Evolutionary conservation across 768 basidiomycete species (phyloP).

Genomic region (Suillus clintonianus): DNA sequence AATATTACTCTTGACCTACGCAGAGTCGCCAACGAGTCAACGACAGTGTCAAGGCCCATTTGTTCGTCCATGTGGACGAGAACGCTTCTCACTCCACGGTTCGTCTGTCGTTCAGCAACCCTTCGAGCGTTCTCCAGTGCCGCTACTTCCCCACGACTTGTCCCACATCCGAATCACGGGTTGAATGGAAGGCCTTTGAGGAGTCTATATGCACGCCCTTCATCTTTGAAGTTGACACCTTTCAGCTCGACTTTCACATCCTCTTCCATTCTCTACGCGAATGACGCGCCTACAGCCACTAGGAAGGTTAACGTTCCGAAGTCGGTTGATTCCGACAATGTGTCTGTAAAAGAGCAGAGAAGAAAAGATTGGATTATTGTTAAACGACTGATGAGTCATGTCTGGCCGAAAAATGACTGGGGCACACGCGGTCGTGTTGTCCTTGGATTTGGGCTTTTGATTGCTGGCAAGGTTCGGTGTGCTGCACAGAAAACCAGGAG

Average conservation of each 20-base stretch:
- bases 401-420: conserved; percentile 91
- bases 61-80: conserved; percentile 23
- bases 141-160: conserved; percentile 1
- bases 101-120: conserved; percentile 22
- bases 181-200: background rate
- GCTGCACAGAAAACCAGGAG: background rate
- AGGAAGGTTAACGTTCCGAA: conserved; percentile 1
- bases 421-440: conserved; percentile 80
- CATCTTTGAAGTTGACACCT: conserved; percentile 3
- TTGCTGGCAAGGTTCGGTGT: conserved; percentile 77
- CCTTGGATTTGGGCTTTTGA: conserved; percentile 75
- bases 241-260: conserved; percentile 20
- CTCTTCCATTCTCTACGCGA: conserved; percentile 6
- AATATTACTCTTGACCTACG: background rate
- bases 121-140: conserved; percentile 10
- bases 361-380: conserved; percentile 86
- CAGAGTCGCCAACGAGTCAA: too few relatives aligned
- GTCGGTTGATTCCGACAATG: conserved; percentile 10
- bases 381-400: conserved; percentile 77
- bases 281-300: background rate
- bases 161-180: background rate
- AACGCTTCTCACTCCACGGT: conserved; percentile 11
- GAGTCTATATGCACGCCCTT: conserved; percentile 9
- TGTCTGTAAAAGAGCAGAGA: conserved; percentile 52
- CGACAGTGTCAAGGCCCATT: background rate